Conservation (phyloP, 2,329 filamentous ascomycete genomes). For the Penicillium digitatum region DNA sequence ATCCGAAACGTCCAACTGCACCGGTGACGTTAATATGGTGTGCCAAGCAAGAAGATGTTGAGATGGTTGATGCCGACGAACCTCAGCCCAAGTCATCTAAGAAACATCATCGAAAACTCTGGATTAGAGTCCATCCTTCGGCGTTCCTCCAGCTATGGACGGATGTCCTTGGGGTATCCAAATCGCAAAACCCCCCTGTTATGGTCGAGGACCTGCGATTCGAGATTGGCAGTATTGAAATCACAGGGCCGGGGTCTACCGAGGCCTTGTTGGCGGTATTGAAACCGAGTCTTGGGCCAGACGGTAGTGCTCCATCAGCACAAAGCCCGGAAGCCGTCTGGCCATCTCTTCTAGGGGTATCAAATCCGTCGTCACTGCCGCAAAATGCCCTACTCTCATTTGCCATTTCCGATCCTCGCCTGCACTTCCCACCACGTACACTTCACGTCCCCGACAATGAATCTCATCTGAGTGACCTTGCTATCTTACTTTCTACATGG, state of each 20-base stretch:
- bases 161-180: slow-evolving; percentile 55
- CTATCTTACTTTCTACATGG: slow-evolving; percentile 64
- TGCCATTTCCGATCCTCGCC: slow-evolving; percentile 70
- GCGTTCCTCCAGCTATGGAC: slow-evolving; percentile 64
- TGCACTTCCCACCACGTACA: slow-evolving; percentile 68
- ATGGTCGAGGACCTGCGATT: slow-evolving; percentile 64
- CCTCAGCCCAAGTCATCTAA: slow-evolving; percentile 15
- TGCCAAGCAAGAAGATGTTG: slow-evolving; percentile 40
- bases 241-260: slow-evolving; percentile 70
- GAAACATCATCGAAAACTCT: slow-evolving; percentile 51
- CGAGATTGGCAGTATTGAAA: slow-evolving; percentile 68
- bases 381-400: slow-evolving; percentile 68
- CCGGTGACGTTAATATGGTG: slow-evolving; percentile 75
- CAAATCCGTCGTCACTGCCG: slow-evolving; percentile 67
- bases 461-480: slow-evolving; percentile 43
- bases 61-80: slow-evolving; percentile 34
- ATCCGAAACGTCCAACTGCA: slow-evolving; percentile 58
- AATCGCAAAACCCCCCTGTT: slow-evolving; percentile 59
- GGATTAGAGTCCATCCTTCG: slow-evolving; percentile 77
- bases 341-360: slow-evolving; percentile 49
- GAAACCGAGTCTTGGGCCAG: slow-evolving; percentile 40
- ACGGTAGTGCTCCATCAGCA: slow-evolving; percentile 17
- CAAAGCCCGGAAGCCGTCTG: slow-evolving; percentile 40
- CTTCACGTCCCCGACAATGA: slow-evolving; percentile 42
- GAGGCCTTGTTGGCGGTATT: slow-evolving; percentile 71